These are phyloP conservation scores for Syncephalastrum contaminatum DNA, from an alignment of 371 early-diverging fungal species.

Conservation along the genomic window DNA sequence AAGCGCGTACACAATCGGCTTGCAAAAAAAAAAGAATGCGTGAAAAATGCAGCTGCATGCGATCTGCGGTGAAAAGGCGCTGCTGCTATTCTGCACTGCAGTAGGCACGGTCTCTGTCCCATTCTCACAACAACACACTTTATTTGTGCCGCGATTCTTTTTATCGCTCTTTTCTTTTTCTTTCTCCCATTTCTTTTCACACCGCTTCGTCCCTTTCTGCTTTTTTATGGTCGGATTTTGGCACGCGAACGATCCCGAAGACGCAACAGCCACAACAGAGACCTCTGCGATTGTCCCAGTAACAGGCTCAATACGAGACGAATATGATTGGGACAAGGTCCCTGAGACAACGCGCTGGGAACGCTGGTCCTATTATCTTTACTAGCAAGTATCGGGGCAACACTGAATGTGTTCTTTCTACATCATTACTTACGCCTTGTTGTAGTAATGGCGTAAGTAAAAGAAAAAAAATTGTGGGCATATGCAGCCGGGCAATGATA, in stretches of 20 bases:
- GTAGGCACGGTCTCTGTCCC: not conserved
- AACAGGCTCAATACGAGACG: no score
- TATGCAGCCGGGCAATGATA: not conserved
- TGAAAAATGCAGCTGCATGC: no score
- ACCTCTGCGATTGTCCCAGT: not conserved
- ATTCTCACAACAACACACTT: not conserved
- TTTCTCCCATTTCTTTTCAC: not conserved
- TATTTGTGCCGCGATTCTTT: not conserved
- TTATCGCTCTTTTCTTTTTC: not conserved
- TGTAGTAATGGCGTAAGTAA: slow-evolving; percentile 27
- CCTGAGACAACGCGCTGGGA: slow-evolving; percentile 29
- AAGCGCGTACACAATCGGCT: no score
- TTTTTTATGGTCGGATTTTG: slow-evolving; percentile 2
- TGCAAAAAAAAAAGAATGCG: no score
- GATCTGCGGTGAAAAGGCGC: no score
- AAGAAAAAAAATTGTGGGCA: not conserved
- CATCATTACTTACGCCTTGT: not conserved
- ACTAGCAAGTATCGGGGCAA: slow-evolving; percentile 20
- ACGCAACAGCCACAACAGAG: slow-evolving; percentile 6
- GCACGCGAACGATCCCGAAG: not conserved
- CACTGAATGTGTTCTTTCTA: not conserved
- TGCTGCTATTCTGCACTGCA: no score
- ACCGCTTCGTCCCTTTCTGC: no score
- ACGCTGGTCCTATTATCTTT: slow-evolving; percentile 30
- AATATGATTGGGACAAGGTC: slow-evolving; percentile 22